These are phyloP conservation scores for Linnemannia hyalina DNA, from an alignment of 192 early-diverging fungal species.

Conservation along the genomic window DNA sequence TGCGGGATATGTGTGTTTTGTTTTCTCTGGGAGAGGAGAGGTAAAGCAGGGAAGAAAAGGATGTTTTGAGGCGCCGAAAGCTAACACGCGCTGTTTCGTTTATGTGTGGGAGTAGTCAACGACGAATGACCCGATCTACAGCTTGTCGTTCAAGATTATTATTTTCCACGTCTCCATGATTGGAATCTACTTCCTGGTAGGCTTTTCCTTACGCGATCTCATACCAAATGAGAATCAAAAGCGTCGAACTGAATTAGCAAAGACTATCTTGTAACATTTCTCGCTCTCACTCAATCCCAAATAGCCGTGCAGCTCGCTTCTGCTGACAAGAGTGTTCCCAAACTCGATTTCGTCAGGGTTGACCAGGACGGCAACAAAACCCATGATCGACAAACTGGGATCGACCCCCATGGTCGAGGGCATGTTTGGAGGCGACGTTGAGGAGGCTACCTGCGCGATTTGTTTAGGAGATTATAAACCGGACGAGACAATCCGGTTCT, in stretches of 20 bases:
- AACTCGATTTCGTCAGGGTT: conserved; percentile 29
- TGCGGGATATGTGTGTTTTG: neutral
- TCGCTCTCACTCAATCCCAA: neutral
- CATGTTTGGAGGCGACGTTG: conserved; percentile 44
- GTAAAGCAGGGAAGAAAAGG: neutral
- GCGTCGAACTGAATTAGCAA: neutral
- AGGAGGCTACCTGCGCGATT: conserved; percentile 55
- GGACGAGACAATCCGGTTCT: conserved; percentile 46
- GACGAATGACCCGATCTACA: conserved; percentile 35
- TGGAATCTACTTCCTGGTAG: conserved; percentile 53
- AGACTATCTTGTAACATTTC: neutral
- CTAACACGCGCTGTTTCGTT: neutral
- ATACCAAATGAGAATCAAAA: neutral
- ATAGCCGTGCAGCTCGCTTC: conserved; percentile 36
- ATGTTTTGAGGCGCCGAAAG: too few relatives aligned
- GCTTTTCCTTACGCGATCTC: neutral
- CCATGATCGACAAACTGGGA: conserved; percentile 50
- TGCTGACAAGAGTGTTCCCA: conserved; percentile 30
- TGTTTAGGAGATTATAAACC: conserved; percentile 51
- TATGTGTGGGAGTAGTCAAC: neutral
- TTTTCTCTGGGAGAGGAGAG: neutral
- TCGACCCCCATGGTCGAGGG: conserved; percentile 43
- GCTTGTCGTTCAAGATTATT: conserved; percentile 50
- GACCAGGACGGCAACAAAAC: conserved; percentile 49
- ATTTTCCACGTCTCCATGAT: conserved; percentile 43